phyloP scores from a whole-genome alignment of 805 yeast species.

The Blastobotrys attinorum region DNA sequence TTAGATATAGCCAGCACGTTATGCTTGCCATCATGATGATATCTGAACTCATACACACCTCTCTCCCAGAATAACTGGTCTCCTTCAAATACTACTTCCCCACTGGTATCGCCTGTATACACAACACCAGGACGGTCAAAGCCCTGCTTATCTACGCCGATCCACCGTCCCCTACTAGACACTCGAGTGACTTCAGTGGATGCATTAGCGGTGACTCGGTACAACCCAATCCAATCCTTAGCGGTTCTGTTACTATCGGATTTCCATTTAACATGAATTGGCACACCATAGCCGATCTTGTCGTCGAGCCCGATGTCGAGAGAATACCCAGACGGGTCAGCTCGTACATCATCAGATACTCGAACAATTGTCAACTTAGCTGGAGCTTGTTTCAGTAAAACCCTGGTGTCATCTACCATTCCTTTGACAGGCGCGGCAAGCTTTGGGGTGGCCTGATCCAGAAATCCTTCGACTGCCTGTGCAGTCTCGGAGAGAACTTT shows the following conservation, averaged over 20 bases:
- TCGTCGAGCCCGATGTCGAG: slow-evolving; percentile 10
- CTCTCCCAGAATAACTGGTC: slow-evolving; percentile 51
- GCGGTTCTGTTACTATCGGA: slow-evolving; percentile 42
- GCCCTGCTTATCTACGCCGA: slow-evolving; percentile 31
- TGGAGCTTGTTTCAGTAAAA: slow-evolving; percentile 31
- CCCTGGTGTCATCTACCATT: slow-evolving; percentile 26
- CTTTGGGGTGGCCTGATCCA: slow-evolving; percentile 25
- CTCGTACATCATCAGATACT: slow-evolving; percentile 22
- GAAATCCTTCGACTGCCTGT: slow-evolving; percentile 40
- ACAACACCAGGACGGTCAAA: slow-evolving; percentile 17
- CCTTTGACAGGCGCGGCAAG: slow-evolving; percentile 25
- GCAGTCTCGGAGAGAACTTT: slow-evolving; percentile 33
- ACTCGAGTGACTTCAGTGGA: slow-evolving; percentile 48
- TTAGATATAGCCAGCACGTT: slow-evolving; percentile 57
- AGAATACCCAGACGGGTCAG: slow-evolving; percentile 20
- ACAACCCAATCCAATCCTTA: slow-evolving; percentile 73
- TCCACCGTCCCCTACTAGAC: slow-evolving; percentile 65
- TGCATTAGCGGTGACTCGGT: slow-evolving; percentile 49
- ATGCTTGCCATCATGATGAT: slow-evolving; percentile 59
- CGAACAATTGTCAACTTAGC: slow-evolving; percentile 27
- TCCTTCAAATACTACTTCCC: slow-evolving; percentile 42
- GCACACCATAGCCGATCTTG: slow-evolving; percentile 34
- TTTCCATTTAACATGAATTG: slow-evolving; percentile 47
- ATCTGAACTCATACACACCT: slow-evolving; percentile 68
- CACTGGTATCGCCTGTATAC: slow-evolving; percentile 26